Conservation (phyloP, 345 rosid genomes). For the Acer yangbiense region DNA sequence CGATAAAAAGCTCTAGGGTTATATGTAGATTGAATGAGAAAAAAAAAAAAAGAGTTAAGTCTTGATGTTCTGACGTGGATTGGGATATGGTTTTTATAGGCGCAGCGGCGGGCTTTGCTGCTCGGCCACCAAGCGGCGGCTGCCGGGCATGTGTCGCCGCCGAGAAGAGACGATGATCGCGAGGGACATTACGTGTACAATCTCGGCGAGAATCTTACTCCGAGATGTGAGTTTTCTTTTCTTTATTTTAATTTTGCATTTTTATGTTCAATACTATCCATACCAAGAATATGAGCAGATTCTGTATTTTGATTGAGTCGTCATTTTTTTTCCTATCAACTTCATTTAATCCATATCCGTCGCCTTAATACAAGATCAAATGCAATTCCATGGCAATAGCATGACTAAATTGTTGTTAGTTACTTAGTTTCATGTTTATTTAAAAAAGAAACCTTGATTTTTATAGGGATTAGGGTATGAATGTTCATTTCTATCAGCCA, state of each 20-base stretch:
- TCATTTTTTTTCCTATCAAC: too few relatives aligned
- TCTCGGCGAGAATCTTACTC: slow-evolving; percentile 74
- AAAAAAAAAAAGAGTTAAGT: not conserved
- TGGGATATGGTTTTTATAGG: slow-evolving; percentile 44
- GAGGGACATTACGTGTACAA: slow-evolving; percentile 71
- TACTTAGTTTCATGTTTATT: too few relatives aligned
- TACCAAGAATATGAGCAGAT: too few relatives aligned
- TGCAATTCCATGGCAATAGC: too few relatives aligned
- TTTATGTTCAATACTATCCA: too few relatives aligned
- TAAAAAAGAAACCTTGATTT: too few relatives aligned
- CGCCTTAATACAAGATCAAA: too few relatives aligned
- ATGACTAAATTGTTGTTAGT: too few relatives aligned
- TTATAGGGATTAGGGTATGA: too few relatives aligned
- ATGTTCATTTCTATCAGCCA: too few relatives aligned
- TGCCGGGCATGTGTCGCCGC: slow-evolving; percentile 52
- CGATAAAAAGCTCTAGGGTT: slow-evolving; percentile 7
- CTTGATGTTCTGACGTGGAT: slow-evolving; percentile 30
- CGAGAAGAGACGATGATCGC: slow-evolving; percentile 63
- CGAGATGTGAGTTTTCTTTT: slow-evolving; percentile 55
- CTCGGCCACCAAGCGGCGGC: slow-evolving; percentile 31
- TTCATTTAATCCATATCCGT: too few relatives aligned
- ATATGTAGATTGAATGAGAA: slow-evolving; percentile 6
- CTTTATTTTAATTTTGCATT: not conserved
- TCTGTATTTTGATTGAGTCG: too few relatives aligned
- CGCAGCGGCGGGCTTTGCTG: slow-evolving; percentile 38